These are phyloP conservation scores for Penicillium chermesinum DNA, from an alignment of 495 filamentous ascomycete genomes.

Conservation along the genomic window DNA sequence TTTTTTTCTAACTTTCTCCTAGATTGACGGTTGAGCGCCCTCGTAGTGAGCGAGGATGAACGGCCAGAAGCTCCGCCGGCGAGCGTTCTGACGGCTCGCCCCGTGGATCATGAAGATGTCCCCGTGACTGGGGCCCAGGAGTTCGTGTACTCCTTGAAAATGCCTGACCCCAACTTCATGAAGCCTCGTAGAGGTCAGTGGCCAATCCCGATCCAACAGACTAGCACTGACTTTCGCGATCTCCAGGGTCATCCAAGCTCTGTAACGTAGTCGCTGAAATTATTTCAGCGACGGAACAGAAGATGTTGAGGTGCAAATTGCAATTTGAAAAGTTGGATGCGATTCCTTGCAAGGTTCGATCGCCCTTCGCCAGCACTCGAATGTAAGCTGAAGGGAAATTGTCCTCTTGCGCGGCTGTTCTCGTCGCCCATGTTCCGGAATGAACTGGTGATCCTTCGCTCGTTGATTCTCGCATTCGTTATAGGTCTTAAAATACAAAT, in stretches of 20 bases:
- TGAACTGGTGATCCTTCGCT: conserved; percentile 12
- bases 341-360: conserved; percentile 25
- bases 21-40: conserved; percentile 93
- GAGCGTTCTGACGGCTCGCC: conserved; percentile 58
- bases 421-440: conserved; percentile 12
- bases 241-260: conserved; percentile 46
- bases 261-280: conserved; percentile 28
- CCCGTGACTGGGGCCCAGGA: conserved; percentile 33
- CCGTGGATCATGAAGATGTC: conserved; percentile 36
- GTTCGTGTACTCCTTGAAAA: conserved; percentile 26
- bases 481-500: no score
- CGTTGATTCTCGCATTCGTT: conserved; percentile 14
- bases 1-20: conserved; percentile 18
- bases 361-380: conserved; percentile 20
- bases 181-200: conserved; percentile 38
- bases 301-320: conserved; percentile 27
- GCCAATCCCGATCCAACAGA: background rate
- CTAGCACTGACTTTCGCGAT: background rate
- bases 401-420: conserved; percentile 18
- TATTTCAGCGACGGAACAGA: conserved; percentile 24
- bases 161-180: conserved; percentile 30
- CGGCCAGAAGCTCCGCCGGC: conserved; percentile 64
- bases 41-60: conserved; percentile 84
- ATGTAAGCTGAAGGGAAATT: conserved; percentile 18
- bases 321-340: conserved; percentile 31